Evolutionary conservation across 345 rosid genomes (phyloP), one percentile per base, ranked within the genome.

Genomic region (Atalantia buxifolia): DNA sequence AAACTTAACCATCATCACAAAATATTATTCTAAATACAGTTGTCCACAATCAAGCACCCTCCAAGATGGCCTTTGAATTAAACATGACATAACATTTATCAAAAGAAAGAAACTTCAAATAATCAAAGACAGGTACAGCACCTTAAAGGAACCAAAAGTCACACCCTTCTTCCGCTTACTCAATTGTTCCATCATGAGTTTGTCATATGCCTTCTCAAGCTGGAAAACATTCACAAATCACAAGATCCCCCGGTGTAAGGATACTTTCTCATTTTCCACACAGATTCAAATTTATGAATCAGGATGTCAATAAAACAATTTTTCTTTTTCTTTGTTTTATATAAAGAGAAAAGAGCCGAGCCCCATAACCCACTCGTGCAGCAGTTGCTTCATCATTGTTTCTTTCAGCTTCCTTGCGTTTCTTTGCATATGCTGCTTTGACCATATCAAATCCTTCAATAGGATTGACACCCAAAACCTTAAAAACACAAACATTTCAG

Each of bases 161-260:
- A 96, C 84, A 48, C 99, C 99, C 82, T 90, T 88, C 86, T 94
- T 94, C 79, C 98, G 88, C 73, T 90, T 86, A 79, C 78, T 82
- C 73, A 97, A 84, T 79, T 97, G 98, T 33, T 88, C 83, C 93
- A 92, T 93, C 93, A 97, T 97, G 82, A 97, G 87, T 83, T 93
- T 93, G 89, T 97, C 99, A 80, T 97, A 97, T 35, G 99, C 98
- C 86, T 92, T 92, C 89, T 94, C 99, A 79, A 97, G 92, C 99
- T 97, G 86, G 48, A 81, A 75, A 4, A 67, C 50, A 82, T 25
- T 35, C 0, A 71, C 56, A 81, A 66, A 82, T 59, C 66, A 66
- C 63, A 63, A 76, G 62, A 62, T 38, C n/a, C 60, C 38, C 42
- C 82, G 40, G 28, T 13, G 65, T 60, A 71, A 67, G 69, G 22